Conservation (phyloP, 202 grass and related monocot species). For the Miscanthus sacchariflorus region DNA sequence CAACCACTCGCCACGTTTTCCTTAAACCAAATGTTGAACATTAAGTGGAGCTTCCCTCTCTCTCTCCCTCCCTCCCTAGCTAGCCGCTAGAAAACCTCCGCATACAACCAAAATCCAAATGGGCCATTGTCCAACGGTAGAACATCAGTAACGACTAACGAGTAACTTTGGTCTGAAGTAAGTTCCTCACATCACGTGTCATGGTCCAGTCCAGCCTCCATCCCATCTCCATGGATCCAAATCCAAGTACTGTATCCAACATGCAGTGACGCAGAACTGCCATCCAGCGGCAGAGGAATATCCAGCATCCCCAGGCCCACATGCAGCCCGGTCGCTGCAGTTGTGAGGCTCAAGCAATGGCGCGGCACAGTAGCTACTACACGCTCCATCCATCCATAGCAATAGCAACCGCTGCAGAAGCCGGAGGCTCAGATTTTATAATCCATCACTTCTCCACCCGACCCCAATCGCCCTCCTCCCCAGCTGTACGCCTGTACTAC, state of each 20-base stretch:
- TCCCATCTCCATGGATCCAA: conserved; percentile 5
- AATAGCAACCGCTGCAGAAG: neutral
- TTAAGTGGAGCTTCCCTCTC: neutral
- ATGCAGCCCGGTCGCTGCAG: neutral
- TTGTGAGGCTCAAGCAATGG: conserved; percentile 49
- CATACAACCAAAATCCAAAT: neutral
- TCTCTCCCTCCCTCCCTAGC: neutral
- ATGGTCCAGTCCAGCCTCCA: neutral
- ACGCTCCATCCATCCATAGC: neutral
- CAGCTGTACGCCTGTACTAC: neutral
- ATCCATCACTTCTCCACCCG: conserved; percentile 44
- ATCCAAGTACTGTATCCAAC: conserved; percentile 31
- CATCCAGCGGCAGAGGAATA: too few species aligned
- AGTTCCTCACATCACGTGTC: conserved; percentile 19
- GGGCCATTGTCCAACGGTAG: neutral
- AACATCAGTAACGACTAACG: neutral
- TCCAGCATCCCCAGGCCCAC: conserved; percentile 33
- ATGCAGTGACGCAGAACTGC: neutral
- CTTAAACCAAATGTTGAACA: neutral
- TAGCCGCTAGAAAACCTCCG: neutral
- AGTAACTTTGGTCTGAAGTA: conserved; percentile 35
- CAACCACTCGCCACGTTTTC: neutral
- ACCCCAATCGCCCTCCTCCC: conserved; percentile 44
- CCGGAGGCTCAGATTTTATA: neutral
- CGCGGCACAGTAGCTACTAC: neutral